Base-by-base conservation (phyloP, 768 basidiomycete genomes). In the Tremella mesenterica region DNA sequence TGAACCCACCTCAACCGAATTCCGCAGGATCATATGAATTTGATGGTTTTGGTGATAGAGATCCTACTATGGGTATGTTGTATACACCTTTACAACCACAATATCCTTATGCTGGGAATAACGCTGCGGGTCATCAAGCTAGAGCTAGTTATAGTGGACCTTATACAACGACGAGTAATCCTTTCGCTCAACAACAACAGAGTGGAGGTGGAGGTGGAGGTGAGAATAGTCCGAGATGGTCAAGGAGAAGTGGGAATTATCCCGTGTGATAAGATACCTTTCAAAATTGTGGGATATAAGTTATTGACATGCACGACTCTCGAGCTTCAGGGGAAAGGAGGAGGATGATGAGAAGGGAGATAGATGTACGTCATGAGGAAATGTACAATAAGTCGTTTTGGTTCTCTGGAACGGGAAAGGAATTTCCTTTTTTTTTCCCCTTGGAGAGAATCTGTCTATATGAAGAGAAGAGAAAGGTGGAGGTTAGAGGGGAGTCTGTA, bases 101-200 rank as follows among this genome's bases (percentile, higher is more conserved):
- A 27, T 41, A 26, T 14, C 28, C 27, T 13, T 47, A 46, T 18
- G 20, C 20, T 26, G 14, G 29, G 9, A 44, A 52, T 3, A 23
- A 49, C 28, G 58, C 51, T 4, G 36, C 31, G 30, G 59, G 63
- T 16, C 67, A 69, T 54, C 31, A 45, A 27, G 28, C 58, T 0
- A 47, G 67, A 41, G 61, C 67, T 33, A 69, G 67, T 50, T 69
- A 61, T 49, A 65, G 64, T 14, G 67, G 67, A 9, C 64, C 67
- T 13, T 65, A 63, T 38, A 54, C 55, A 20, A 43, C 23, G 5
- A 52, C 14, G 7, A 54, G 58, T 41, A 60, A 55, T 46, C 60
- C 63, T 3, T 61, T 58, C 39, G 56, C 31, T n/a, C 43, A 25
- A 18, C 28, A 36, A 9, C 45, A 29, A 26, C 38, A 41, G 38